Base-by-base conservation (phyloP, 1,139 yeast species). In the Magnusiomyces sp. region DNA sequence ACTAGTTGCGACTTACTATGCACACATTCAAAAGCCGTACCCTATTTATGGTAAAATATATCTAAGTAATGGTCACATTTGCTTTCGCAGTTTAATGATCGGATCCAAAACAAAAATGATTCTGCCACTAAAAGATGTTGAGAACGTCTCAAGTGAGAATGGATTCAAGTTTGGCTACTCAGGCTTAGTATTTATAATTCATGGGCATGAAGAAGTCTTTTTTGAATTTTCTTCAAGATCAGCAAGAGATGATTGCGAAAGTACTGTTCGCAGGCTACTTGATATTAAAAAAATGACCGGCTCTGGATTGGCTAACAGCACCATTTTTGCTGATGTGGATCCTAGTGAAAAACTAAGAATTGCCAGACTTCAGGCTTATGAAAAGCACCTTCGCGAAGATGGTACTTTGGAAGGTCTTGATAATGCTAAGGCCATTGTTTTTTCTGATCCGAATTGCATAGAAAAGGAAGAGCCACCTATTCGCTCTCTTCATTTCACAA, bases 41-140 rank as follows among this genome's bases (percentile, higher is more conserved):
- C 95, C 96, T 0, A 71, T 83, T 4, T 86, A 85, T 66, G 97
- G 97, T 2, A 86, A 86, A 61, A 62, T 90, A 2, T 88, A 88
- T 60, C 62, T 90, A 17, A 86, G 95, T 1, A 71, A 74, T 27
- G 73, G 72, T 37, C 79, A 75, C 54, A 62, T 90, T 16, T 89
- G 96, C 56, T 90, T 85, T 65, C 72, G 95, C 53, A 83, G 95
- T 48, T 70, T 87, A 44, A 62, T 88, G 5, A 95, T 95, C 0
- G 95, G 95, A 0, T 76, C 84, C 0, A 75, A 78, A 40, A 83
- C 95, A 1, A 77, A 77, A 54, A 87, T 90, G 95, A 79, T 88
- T n/a, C 65, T 90, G 14, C 97, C 97, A 0, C 67, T 85, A 45
- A 60, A 63, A 16, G 94, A 86, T 59, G 71, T 90, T 33, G 94